phyloP scores from a whole-genome alignment of 495 filamentous ascomycete species.

The Annulohypoxylon stygium region DNA sequence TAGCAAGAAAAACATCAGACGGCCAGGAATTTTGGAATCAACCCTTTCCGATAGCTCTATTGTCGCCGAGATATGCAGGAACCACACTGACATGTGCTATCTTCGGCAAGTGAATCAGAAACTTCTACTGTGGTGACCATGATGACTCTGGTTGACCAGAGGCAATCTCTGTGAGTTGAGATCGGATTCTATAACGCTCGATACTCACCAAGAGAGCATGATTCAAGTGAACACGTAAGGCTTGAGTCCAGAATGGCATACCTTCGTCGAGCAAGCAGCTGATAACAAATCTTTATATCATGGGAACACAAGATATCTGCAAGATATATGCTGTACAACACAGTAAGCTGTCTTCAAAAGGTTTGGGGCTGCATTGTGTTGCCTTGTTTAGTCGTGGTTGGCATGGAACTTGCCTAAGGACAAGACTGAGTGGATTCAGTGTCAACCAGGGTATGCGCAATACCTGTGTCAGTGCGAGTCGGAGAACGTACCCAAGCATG shows the following conservation, averaged over 20 bases:
- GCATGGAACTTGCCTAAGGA: not conserved
- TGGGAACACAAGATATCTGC: not conserved
- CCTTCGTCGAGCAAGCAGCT: not conserved
- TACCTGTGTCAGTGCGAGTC: not conserved
- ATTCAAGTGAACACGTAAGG: not conserved
- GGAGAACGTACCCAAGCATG: not conserved
- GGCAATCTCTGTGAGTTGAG: not conserved
- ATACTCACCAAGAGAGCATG: not conserved
- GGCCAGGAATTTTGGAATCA: not conserved
- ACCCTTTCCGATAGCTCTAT: not conserved
- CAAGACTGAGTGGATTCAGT: not conserved
- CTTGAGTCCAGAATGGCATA: not conserved
- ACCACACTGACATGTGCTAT: not conserved
- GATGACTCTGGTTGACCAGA: not conserved
- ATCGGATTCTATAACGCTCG: not conserved
- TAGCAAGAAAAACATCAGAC: not conserved
- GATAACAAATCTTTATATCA: not conserved
- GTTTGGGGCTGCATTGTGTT: not conserved
- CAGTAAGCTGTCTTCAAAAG: not conserved
- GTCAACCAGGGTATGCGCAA: not conserved
- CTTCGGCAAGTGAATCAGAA: not conserved
- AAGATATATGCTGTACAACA: not conserved
- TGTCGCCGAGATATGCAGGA: not conserved
- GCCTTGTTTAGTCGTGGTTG: not conserved
- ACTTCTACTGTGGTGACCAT: not conserved